A percentile compares a stretch with the other conserved stretches of the same genome.
phyloP scores from a whole-genome alignment of 2,329 filamentous ascomycete species.

The Cytospora chrysosperma region DNA sequence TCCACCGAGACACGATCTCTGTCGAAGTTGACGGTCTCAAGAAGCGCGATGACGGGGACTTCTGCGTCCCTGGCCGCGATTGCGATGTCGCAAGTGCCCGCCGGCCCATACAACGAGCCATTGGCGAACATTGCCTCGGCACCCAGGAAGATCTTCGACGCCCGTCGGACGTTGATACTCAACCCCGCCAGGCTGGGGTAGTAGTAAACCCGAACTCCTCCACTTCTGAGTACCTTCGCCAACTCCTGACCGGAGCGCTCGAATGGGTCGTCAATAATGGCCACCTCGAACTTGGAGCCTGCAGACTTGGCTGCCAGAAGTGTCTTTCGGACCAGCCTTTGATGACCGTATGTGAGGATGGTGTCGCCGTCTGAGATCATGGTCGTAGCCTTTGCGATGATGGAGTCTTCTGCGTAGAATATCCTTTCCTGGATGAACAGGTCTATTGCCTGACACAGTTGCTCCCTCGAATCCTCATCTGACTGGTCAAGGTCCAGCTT shows the following conservation, averaged over 20 bases:
- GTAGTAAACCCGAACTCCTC: slow-evolving; percentile 78
- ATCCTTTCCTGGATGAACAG: slow-evolving; percentile 88
- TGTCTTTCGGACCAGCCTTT: slow-evolving; percentile 80
- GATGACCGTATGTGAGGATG: slow-evolving; percentile 83
- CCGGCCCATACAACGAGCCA: slow-evolving; percentile 81
- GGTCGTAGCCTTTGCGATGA: slow-evolving; percentile 71
- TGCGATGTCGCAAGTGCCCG: slow-evolving; percentile 84
- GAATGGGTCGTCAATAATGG: slow-evolving; percentile 72
- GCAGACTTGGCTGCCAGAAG: slow-evolving; percentile 68
- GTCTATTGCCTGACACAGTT: slow-evolving; percentile 79
- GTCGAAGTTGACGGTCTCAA: slow-evolving; percentile 94
- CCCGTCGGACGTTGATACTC: slow-evolving; percentile 65
- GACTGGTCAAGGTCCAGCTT: slow-evolving; percentile 84
- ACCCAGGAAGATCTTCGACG: slow-evolving; percentile 75
- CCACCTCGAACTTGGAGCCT: slow-evolving; percentile 77
- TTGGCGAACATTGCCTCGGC: slow-evolving; percentile 96
- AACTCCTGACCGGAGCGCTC: slow-evolving; percentile 56
- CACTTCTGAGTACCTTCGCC: slow-evolving; percentile 65
- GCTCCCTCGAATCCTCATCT: slow-evolving; percentile 77
- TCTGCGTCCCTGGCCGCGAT: slow-evolving; percentile 75
- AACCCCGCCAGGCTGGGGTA: slow-evolving; percentile 73
- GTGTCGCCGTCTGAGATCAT: slow-evolving; percentile 79
- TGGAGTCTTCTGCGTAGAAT: slow-evolving; percentile 80
- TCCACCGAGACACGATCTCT: slow-evolving; percentile 81
- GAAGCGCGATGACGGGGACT: slow-evolving; percentile 83